These are phyloP conservation scores for Angomonas desouzai DNA, from an alignment of 208 protist genomes.

Conservation along the genomic window DNA sequence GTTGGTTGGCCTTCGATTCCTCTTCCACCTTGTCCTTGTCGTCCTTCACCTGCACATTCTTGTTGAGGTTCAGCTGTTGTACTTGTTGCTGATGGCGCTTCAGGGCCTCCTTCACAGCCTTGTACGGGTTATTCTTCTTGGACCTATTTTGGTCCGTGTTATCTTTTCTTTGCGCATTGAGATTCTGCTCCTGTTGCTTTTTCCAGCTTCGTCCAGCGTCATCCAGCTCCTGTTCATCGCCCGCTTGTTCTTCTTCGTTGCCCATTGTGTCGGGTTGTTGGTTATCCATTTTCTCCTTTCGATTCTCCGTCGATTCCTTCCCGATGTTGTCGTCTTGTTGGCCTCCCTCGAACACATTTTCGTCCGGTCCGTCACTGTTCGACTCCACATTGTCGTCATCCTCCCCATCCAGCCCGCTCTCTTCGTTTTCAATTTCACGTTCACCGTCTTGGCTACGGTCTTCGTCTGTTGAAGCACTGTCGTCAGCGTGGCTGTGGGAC, in stretches of 20 bases:
- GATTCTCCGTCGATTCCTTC: slow-evolving; percentile 62
- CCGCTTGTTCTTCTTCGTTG: slow-evolving; percentile 70
- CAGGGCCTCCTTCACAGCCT: slow-evolving; percentile 84
- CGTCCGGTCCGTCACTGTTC: slow-evolving; percentile 49
- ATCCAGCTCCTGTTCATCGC: slow-evolving; percentile 75
- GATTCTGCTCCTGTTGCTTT: slow-evolving; percentile 71
- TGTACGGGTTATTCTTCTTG: slow-evolving; percentile 77
- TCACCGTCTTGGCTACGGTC: slow-evolving; percentile 21
- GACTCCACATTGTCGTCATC: slow-evolving; percentile 35
- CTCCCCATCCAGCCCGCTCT: slow-evolving; percentile 30
- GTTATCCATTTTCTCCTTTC: slow-evolving; percentile 38
- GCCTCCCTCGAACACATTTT: slow-evolving; percentile 81
- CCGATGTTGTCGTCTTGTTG: slow-evolving; percentile 78
- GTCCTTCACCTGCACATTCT: slow-evolving; percentile 70
- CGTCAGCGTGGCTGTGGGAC: slow-evolving; percentile 34
- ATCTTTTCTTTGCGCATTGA: slow-evolving; percentile 59
- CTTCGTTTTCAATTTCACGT: slow-evolving; percentile 21
- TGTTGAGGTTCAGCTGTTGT: slow-evolving; percentile 80
- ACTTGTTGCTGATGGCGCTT: slow-evolving; percentile 71
- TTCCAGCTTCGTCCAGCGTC: slow-evolving; percentile 82
- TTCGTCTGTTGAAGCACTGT: slow-evolving; percentile 20
- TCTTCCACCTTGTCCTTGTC: slow-evolving; percentile 49
- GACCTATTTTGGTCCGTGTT: slow-evolving; percentile 72
- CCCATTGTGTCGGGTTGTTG: slow-evolving; percentile 45
- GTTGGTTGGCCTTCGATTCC: slow-evolving; percentile 23